Conservation (phyloP, 2,329 filamentous ascomycete genomes). For the Alternaria sp. region DNA sequence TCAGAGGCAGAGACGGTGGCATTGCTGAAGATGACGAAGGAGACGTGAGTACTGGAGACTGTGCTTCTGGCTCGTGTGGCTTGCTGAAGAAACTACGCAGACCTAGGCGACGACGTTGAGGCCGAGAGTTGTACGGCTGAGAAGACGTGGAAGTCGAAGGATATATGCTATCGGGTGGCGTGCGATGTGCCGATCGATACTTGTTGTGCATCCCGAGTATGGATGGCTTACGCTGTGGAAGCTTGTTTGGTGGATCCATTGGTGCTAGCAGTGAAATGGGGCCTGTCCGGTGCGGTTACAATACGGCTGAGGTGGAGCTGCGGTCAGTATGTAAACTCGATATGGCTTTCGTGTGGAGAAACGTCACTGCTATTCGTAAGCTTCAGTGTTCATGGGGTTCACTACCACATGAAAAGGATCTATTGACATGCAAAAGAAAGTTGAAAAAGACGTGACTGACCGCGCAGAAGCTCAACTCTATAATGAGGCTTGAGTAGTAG, state of each 20-base stretch:
- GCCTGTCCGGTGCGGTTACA: not conserved
- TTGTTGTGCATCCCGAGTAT: not conserved
- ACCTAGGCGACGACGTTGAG: not conserved
- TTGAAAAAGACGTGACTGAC: not conserved
- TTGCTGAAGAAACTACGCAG: slow-evolving; percentile 5
- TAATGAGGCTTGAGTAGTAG: not conserved
- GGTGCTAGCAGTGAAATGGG: not conserved
- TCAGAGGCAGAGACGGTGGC: not conserved
- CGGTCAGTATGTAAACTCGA: not conserved
- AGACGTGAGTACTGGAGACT: slow-evolving; percentile 6
- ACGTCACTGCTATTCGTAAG: not conserved
- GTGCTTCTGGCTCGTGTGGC: not conserved
- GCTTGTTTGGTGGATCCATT: not conserved
- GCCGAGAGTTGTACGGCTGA: not conserved
- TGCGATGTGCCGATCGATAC: not conserved
- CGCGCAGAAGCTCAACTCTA: not conserved
- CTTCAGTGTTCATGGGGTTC: not conserved
- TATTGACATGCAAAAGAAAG: not conserved
- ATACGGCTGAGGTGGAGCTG: not conserved
- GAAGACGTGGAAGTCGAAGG: not conserved
- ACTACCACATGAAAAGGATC: not conserved
- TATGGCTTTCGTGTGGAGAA: not conserved
- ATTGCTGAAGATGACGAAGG: not conserved
- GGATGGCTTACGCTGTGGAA: slow-evolving; percentile 3
- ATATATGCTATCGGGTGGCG: not conserved